Percentiles rank a stretch among this genome's conserved stretches.
Conservation (phyloP, 257 asterid species). For the Orobanche coerulescens region DNA sequence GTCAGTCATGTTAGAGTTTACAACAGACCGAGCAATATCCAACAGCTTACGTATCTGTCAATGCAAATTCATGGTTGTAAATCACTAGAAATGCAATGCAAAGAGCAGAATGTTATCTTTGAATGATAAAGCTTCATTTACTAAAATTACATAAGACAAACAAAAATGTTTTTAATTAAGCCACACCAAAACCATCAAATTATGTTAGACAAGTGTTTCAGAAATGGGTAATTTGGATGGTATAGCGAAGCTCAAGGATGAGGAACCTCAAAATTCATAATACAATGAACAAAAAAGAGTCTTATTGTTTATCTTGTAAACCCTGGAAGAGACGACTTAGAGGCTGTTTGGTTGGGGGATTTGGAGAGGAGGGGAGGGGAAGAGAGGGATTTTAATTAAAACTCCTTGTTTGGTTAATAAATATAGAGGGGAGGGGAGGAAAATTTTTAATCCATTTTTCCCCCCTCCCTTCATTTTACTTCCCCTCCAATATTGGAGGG, state of each 20-base stretch:
- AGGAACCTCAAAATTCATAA: not conserved
- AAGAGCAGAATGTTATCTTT: not conserved
- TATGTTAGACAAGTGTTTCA: not conserved
- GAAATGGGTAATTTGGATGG: not conserved
- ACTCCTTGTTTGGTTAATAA: no score
- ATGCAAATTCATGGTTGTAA: slow-evolving; percentile 29
- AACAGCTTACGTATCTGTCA: slow-evolving; percentile 71
- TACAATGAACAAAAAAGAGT: not conserved
- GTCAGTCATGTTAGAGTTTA: slow-evolving; percentile 52
- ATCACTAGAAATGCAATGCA: not conserved
- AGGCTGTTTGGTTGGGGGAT: no score
- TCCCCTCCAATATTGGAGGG: no score
- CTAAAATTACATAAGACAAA: not conserved
- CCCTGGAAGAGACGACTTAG: not conserved
- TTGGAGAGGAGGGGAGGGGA: no score
- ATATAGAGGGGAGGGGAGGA: no score
- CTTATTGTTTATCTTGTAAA: not conserved
- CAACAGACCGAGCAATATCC: slow-evolving; percentile 74
- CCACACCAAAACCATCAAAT: not conserved
- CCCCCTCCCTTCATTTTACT: no score
- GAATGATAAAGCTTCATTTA: not conserved
- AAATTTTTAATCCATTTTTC: no score
- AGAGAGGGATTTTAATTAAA: no score
- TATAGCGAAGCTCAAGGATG: slow-evolving; percentile 11
- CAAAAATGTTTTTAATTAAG: not conserved